Base-by-base conservation (phyloP, 176 grass and related monocot genomes). In the Puccinellia tenuiflora region DNA sequence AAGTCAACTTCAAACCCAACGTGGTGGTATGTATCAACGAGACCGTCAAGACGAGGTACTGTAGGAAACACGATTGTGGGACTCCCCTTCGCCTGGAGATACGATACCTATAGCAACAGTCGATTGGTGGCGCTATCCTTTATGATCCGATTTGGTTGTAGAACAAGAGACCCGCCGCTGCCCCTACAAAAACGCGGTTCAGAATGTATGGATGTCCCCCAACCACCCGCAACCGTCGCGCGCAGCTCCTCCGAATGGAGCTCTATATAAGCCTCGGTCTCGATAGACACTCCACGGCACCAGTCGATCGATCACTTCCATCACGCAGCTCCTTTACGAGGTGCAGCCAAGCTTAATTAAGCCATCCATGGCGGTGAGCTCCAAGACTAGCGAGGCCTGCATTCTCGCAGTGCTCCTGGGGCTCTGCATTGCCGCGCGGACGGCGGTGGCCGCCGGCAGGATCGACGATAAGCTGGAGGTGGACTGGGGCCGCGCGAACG, bases 401-500 rank as follows among this genome's bases (percentile, higher is more conserved):
- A 25, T 74, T 56, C 21, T 79, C 6, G 25, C 6, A 21, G 34
- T 12, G 56, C 35, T 85, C 6, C 12, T 81, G 62, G 87, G 21
- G 16, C 56, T 79, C 81, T 88, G 45, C 86, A 1, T 74, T 3
- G 34, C 56, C 9, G 59, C 2, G 6, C 14, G 31, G 15, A 37
- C 29, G 6, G 39, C 1, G 34, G 55, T 34, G 24, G 48, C 37
- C 59, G 25, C 6, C 1, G 53, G 63, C 17, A 85, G 39, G 30
- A 57, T 92, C 31, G 59, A 54, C 48, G 77, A 86, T 5, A 62
- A 28, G 0, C 79, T 92, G 31, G 79, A 86, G 56, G 42, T 79
- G 48, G 53, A 33, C 22, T 83, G 90, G 79, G 90, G 90, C 16
- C 63, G 50, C 33, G 79, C 73, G 1, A 83, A 43, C 39, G 80